Base-by-base conservation (phyloP, 345 rosid species). In the Pelargonium nanum region DNA sequence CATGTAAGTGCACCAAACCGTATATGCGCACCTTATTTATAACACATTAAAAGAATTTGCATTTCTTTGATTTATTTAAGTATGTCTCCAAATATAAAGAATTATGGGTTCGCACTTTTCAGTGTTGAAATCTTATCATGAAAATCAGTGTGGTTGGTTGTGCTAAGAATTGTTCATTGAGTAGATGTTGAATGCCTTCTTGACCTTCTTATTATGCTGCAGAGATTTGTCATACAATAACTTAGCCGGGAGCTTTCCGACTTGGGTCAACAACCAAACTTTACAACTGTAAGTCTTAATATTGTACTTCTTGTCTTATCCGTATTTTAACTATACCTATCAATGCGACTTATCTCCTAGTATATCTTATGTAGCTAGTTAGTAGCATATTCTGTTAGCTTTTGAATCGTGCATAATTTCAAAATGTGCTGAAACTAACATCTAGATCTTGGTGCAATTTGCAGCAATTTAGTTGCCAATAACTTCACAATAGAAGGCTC, bases 161-260 rank as follows among this genome's bases (percentile, higher is more conserved):
- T 61, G 23, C 34, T 61, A 13, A 10, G 22, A 10, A 19, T n/a
- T 25, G 53, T 53, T 28, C 12, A 4, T 13, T 24, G 12, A 48
- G 6, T 19, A 19, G 44, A 34, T 24, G 10, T 4, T 19, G 12
- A 13, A 53, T 52, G 26, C 28, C 15, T 17, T 19, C 20, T 59
- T 58, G 45, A 69, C 22, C 19, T 24, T 61, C 22, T 12, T 60
- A 3, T 25, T 51, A 5, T 60, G 55, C 57, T 30, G 16, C 56
- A 87, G 97, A 80, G 97, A 90, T 77, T 76, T 84, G 51, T 83
- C 95, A 0, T 87, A 87, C 74, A 90, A 90, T 71, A 75, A 76
- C 71, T 74, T 87, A 73, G 55, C 64, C 2, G 93, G 93, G 26
- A 79, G 51, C 69, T 64, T 85, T 68, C 95, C 97, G 68, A 71